These are phyloP conservation scores for Beauveria medogensis DNA, from an alignment of 2,329 filamentous ascomycete species.

Conservation along the genomic window DNA sequence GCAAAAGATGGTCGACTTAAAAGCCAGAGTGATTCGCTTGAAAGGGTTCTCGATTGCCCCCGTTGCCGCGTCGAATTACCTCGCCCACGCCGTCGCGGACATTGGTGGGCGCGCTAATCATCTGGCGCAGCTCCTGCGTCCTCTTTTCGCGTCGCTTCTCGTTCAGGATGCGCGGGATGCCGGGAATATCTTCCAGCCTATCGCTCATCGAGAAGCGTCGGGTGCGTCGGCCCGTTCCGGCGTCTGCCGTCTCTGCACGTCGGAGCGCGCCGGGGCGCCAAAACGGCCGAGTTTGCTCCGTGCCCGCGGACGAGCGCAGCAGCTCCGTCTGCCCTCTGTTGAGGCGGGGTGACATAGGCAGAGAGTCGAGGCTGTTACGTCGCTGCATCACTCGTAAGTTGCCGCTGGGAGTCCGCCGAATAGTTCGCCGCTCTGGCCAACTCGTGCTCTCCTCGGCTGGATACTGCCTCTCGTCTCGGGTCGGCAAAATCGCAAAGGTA, in stretches of 20 bases:
- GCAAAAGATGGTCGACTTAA: background rate
- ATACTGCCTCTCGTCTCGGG: constrained; percentile 28
- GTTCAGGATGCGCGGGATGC: constrained; percentile 46
- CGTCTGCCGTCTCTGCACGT: constrained; percentile 18
- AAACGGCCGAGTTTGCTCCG: constrained; percentile 10
- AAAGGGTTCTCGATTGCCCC: constrained; percentile 8
- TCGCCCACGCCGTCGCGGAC: constrained; percentile 52
- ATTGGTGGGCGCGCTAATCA: constrained; percentile 51
- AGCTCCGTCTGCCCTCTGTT: constrained; percentile 28
- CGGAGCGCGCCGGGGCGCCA: constrained; percentile 25
- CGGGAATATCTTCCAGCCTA: constrained; percentile 44
- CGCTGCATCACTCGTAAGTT: constrained; percentile 52
- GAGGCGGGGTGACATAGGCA: constrained; percentile 18
- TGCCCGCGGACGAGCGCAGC: constrained; percentile 5
- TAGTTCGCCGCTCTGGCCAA: constrained; percentile 46
- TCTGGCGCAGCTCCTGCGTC: constrained; percentile 48
- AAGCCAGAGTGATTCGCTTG: background rate
- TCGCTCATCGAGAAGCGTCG: constrained; percentile 35
- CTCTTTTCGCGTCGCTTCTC: constrained; percentile 52
- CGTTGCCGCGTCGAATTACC: constrained; percentile 37
- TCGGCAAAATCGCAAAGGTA: constrained; percentile 53
- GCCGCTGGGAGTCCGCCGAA: constrained; percentile 51
- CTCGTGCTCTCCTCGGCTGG: constrained; percentile 23
- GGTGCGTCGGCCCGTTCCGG: constrained; percentile 14
- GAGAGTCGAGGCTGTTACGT: constrained; percentile 39